phyloP scores from a whole-genome alignment of 495 filamentous ascomycete species.

The Sordaria brevicollis region DNA sequence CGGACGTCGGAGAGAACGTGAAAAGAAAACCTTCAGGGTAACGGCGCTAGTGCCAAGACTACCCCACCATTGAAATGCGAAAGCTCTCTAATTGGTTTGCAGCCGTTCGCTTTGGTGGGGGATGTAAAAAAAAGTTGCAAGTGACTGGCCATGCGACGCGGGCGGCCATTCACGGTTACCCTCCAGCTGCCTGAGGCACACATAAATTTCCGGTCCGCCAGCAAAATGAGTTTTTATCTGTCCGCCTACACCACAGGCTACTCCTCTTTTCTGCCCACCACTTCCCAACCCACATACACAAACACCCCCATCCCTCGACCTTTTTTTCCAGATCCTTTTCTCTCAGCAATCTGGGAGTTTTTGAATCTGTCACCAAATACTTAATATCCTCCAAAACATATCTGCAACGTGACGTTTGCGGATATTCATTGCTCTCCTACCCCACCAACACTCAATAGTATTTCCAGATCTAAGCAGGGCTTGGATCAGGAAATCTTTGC shows the following conservation, averaged over 20 bases:
- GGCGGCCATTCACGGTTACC: background rate
- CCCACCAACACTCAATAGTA: constrained; percentile 31
- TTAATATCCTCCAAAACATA: constrained; percentile 27
- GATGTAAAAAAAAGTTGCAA: background rate
- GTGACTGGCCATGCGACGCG: background rate
- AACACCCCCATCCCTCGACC: constrained; percentile 14
- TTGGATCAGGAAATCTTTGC: constrained; percentile 56
- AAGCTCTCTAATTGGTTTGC: background rate
- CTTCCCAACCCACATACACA: constrained; percentile 19
- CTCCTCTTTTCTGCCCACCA: constrained; percentile 23
- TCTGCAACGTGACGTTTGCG: constrained; percentile 28
- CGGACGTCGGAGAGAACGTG: background rate
- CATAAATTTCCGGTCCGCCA: constrained; percentile 15
- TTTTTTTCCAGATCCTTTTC: constrained; percentile 27
- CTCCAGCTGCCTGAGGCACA: constrained; percentile 21
- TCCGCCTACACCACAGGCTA: constrained; percentile 5
- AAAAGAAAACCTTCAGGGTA: background rate
- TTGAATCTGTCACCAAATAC: constrained; percentile 29
- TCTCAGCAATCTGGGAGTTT: constrained; percentile 33
- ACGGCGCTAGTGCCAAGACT: background rate
- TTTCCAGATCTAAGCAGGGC: constrained; percentile 51
- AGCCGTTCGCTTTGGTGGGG: constrained; percentile 11
- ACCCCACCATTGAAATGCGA: constrained; percentile 10
- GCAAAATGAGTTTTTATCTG: constrained; percentile 20
- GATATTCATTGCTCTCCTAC: constrained; percentile 32